phyloP scores from a whole-genome alignment of 805 yeast species.

The Saccharomycopsis selenospora region DNA sequence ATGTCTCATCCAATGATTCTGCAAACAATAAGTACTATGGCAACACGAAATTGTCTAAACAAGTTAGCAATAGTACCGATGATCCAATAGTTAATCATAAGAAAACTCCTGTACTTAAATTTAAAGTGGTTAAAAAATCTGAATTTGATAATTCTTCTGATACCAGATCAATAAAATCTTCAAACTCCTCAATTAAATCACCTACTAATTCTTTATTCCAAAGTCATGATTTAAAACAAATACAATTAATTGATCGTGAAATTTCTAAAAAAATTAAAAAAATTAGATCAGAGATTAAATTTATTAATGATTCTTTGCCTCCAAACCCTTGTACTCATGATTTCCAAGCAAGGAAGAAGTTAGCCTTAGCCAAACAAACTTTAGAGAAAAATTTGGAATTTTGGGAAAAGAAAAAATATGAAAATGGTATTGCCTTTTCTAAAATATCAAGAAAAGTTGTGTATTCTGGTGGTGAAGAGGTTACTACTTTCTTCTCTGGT shows the following conservation, averaged over 20 bases:
- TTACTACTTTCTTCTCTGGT: conserved; percentile 22
- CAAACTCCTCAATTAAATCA: neutral
- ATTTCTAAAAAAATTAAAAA: conserved; percentile 19
- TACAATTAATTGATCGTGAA: conserved; percentile 19
- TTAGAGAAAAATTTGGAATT: conserved; percentile 19
- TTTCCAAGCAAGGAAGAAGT: conserved; percentile 18
- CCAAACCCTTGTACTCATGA: conserved; percentile 21
- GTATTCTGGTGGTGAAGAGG: conserved; percentile 22
- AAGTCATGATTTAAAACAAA: conserved; percentile 15
- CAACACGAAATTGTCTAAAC: neutral
- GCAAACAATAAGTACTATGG: neutral
- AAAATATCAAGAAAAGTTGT: conserved; percentile 20
- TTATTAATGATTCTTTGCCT: conserved; percentile 20
- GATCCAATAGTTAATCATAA: conserved; percentile 4
- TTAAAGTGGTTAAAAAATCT: conserved; percentile 14
- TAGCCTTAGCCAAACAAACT: conserved; percentile 15
- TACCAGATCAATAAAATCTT: conserved; percentile 1
- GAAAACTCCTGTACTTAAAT: conserved; percentile 10
- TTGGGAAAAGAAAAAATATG: conserved; percentile 22
- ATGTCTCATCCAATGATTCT: neutral
- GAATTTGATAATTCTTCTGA: neutral
- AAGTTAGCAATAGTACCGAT: neutral
- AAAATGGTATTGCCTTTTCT: conserved; percentile 20
- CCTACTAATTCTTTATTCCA: neutral
- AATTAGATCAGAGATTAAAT: conserved; percentile 17